Percentiles rank a stretch among this genome's conserved stretches.
Evolutionary conservation across 768 basidiomycete species (phyloP).

Genomic region (Pilatotrama ljubarskyi): DNA sequence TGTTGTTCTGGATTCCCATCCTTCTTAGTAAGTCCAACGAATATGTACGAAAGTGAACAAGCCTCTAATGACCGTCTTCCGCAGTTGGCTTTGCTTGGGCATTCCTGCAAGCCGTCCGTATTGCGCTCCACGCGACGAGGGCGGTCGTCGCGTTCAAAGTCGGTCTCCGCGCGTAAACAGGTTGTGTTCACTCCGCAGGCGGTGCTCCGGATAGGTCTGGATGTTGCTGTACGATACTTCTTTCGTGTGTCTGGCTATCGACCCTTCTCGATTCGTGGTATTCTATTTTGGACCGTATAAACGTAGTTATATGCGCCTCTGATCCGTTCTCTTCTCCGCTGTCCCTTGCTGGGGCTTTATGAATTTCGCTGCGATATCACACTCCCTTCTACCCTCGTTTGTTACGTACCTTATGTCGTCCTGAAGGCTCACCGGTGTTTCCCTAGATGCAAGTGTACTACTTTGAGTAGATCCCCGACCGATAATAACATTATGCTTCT

Average conservation of each 20-base stretch:
- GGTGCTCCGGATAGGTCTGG: neutral
- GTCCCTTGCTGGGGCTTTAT: neutral
- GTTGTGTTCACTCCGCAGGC: neutral
- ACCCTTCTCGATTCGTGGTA: neutral
- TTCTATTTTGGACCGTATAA: neutral
- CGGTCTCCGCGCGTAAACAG: conserved; percentile 22
- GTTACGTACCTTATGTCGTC: neutral
- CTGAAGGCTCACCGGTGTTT: conserved; percentile 6
- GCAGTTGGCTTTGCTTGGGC: conserved; percentile 38
- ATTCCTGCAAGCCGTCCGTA: conserved; percentile 30
- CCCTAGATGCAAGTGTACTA: conserved; percentile 11
- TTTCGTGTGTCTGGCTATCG: neutral
- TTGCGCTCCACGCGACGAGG: conserved; percentile 30
- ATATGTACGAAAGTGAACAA: neutral
- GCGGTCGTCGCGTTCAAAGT: conserved; percentile 27
- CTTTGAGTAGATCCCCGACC: neutral
- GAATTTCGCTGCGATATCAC: neutral
- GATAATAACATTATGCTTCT: neutral
- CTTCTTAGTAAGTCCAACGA: conserved; percentile 59
- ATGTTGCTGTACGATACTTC: neutral
- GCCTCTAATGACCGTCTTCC: neutral
- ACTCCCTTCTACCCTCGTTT: neutral
- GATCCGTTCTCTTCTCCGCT: neutral
- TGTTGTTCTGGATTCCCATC: conserved; percentile 86
- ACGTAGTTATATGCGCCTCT: neutral